A percentile compares a stretch with the other conserved stretches of the same genome.
These are phyloP conservation scores for Citrus inodora DNA, from an alignment of 345 rosid genomes.

Conservation along the genomic window DNA sequence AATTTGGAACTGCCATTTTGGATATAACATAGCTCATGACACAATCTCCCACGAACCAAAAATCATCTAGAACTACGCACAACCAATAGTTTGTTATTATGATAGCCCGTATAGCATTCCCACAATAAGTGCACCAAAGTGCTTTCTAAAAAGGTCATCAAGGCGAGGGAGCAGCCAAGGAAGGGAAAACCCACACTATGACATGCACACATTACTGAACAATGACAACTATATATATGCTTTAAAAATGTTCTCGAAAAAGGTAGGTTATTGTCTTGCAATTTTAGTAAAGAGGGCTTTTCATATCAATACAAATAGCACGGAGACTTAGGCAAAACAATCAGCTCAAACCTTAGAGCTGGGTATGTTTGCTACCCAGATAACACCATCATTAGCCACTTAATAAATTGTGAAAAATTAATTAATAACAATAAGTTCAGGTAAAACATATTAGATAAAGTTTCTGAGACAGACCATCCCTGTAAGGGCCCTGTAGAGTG, in stretches of 20 bases:
- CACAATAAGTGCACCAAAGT: no score
- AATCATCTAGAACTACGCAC: slow-evolving; percentile 4
- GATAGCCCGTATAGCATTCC: no score
- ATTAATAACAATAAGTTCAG: not conserved
- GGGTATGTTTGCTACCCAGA: no score
- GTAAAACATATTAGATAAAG: slow-evolving; percentile 2
- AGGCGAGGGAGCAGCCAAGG: not conserved
- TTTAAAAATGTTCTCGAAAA: not conserved
- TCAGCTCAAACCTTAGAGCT: not conserved
- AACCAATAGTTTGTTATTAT: not conserved
- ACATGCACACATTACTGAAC: not conserved
- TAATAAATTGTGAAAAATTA: not conserved
- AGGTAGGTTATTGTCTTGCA: not conserved
- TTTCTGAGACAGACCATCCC: slow-evolving; percentile 52
- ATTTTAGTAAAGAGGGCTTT: not conserved
- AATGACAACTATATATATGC: not conserved
- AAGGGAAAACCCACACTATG: not conserved
- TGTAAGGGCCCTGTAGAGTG: slow-evolving; percentile 57
- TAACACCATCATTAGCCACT: not conserved
- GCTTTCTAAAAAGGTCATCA: not conserved
- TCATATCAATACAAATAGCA: not conserved
- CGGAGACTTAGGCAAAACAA: not conserved
- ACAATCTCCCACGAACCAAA: not conserved
- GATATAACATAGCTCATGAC: not conserved
- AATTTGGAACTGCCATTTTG: not conserved